Base-by-base conservation (phyloP, 306 rosid species). In the Parietaria judaica region DNA sequence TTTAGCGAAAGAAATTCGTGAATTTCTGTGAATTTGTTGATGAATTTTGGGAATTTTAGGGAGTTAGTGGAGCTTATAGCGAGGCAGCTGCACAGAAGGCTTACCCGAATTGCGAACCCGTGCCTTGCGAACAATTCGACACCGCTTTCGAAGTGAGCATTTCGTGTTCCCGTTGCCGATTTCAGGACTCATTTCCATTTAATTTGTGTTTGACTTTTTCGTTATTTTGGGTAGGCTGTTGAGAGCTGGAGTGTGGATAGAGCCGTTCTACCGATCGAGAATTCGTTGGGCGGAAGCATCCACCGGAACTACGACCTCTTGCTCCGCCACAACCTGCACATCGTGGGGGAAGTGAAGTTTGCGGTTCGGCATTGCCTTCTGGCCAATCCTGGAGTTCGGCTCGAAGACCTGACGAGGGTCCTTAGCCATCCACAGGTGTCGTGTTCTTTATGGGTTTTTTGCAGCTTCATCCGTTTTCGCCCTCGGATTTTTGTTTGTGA, bases 201-300 rank as follows among this genome's bases (percentile, higher is more conserved):
- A 1, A 14, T 50, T 17, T 57, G 39, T 7, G 8, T 35, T 35
- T 53, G 14, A 13, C 16, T 10, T 12, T 9, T 55, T 31, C 1
- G 8, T 10, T 8, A 14, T 4, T 60, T 58, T 58, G 64, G 11
- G 39, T 44, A 92, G 99, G 85, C 95, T 69, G 99, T 88, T 70
- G 96, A 92, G 62, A 76, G 83, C 58, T 92, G 99, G 96, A 70
- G 86, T 72, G 96, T 88, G 62, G 95, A 92, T 79, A 82, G 99
- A 80, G 99, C 99, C 56, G 95, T 92, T 72, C 79, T 92, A 64
- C 99, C 99, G 14, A 86, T 92, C 50, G 99, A 92, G 78, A 92
- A 92, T 70, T 92, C 99, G 39, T 74, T 88, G 68, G 96, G 99
- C 49, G 99, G 99, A 57, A 88, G 99, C 79, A 92, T 92, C 74